A percentile compares a stretch with the other conserved stretches of the same genome.
These are phyloP conservation scores for Acanthamoeba castellanii DNA, from an alignment of 208 protist species.

Conservation along the genomic window DNA sequence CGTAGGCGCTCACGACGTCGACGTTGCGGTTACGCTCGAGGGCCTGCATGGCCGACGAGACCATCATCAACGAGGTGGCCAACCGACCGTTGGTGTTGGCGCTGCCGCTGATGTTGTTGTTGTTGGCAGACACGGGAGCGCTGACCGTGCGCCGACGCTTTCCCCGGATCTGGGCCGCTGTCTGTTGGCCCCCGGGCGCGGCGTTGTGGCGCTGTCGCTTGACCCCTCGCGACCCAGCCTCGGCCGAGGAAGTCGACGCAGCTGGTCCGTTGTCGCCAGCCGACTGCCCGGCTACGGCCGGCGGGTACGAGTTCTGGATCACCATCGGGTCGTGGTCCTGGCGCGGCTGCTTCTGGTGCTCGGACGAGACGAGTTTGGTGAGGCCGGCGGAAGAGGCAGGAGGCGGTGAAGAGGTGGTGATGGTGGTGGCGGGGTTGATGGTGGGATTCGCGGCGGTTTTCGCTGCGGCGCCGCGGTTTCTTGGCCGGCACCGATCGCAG, in stretches of 20 bases:
- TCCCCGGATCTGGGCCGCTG: not conserved
- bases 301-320: not conserved
- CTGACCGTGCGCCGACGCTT: constrained; percentile 23
- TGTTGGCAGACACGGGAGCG: not conserved
- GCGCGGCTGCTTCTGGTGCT: not conserved
- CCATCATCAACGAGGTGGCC: not conserved
- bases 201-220: not conserved
- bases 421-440: not conserved
- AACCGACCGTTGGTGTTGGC: not conserved
- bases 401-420: not conserved
- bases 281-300: not conserved
- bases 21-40: constrained; percentile 35
- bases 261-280: not conserved
- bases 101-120: too few species aligned
- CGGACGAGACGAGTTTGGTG: not conserved
- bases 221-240: not conserved
- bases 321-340: not conserved
- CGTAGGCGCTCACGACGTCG: not conserved
- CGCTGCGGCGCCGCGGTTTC: not conserved
- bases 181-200: too few species aligned
- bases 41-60: not conserved
- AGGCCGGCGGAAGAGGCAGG: not conserved
- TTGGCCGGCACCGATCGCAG: constrained; percentile 41
- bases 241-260: not conserved
- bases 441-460: not conserved